Conservation (phyloP, 441 rosid genomes). For the Brassica hybrid region DNA sequence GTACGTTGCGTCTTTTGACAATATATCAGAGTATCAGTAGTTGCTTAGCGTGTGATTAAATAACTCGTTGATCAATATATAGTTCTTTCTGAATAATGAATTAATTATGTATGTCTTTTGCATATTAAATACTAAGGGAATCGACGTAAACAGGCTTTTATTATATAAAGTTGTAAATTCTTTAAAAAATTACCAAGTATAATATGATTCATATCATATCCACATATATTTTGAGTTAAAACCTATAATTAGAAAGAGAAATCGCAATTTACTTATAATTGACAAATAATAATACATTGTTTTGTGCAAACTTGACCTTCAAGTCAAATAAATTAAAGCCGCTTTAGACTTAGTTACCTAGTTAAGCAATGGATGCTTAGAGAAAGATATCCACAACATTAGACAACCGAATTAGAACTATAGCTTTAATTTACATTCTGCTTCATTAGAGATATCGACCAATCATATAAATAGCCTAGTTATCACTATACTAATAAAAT, state of each 20-base stretch:
- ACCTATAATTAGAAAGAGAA: neutral
- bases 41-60: neutral
- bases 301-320: constrained; percentile 11
- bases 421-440: constrained; percentile 1
- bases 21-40: neutral
- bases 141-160: neutral
- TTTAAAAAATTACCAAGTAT: neutral
- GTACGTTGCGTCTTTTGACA: neutral
- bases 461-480: constrained; percentile 27
- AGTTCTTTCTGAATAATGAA: neutral
- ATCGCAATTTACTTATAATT: constrained; percentile 21
- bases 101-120: neutral
- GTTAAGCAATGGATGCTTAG: constrained; percentile 19
- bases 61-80: neutral
- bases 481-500: neutral
- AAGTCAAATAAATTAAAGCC: constrained; percentile 10
- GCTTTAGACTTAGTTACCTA: constrained; percentile 9
- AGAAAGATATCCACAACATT: constrained; percentile 12
- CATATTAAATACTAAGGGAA: neutral
- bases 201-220: neutral
- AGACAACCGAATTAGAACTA: constrained; percentile 17
- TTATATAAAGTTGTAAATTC: neutral
- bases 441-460: constrained; percentile 24
- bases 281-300: constrained; percentile 17
- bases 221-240: too few relatives aligned